Conservation (phyloP, 768 basidiomycete species). For the Phylloporus sp. region DNA sequence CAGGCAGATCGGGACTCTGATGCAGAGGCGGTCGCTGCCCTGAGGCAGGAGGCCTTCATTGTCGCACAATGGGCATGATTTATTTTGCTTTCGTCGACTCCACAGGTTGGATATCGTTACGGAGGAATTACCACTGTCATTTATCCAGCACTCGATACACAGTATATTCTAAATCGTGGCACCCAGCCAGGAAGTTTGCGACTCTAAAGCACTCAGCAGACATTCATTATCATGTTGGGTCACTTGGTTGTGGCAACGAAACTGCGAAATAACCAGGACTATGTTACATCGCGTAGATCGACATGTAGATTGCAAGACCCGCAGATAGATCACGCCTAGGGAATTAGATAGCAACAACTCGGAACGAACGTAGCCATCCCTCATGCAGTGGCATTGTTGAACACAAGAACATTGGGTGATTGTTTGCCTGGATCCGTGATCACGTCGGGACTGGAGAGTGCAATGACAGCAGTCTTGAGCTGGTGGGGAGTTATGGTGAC, state of each 20-base stretch:
- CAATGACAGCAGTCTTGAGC: conserved; percentile 71
- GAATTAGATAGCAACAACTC: conserved; percentile 3
- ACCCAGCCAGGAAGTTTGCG: no score
- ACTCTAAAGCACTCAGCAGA: not conserved
- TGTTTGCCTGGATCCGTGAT: conserved; percentile 44
- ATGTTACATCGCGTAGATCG: conserved; percentile 13
- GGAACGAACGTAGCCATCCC: not conserved
- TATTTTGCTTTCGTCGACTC: not conserved
- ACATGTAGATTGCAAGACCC: conserved; percentile 1
- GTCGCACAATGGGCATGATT: conserved; percentile 33
- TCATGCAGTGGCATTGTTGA: conserved; percentile 65
- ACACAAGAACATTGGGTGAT: conserved; percentile 70
- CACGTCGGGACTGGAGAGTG: conserved; percentile 48
- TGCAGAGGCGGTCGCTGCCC: conserved; percentile 60
- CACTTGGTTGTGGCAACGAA: not conserved
- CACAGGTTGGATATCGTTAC: conserved; percentile 7
- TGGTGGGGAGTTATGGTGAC: conserved; percentile 56
- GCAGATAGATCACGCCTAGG: not conserved
- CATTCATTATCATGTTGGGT: not conserved
- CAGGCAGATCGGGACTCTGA: conserved; percentile 67
- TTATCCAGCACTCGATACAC: not conserved
- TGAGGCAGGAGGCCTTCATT: conserved; percentile 65
- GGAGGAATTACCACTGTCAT: not conserved
- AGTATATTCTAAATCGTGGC: no score
- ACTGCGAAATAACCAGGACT: not conserved